Conservation (phyloP, 441 rosid species). For the Pelargonium australe region DNA sequence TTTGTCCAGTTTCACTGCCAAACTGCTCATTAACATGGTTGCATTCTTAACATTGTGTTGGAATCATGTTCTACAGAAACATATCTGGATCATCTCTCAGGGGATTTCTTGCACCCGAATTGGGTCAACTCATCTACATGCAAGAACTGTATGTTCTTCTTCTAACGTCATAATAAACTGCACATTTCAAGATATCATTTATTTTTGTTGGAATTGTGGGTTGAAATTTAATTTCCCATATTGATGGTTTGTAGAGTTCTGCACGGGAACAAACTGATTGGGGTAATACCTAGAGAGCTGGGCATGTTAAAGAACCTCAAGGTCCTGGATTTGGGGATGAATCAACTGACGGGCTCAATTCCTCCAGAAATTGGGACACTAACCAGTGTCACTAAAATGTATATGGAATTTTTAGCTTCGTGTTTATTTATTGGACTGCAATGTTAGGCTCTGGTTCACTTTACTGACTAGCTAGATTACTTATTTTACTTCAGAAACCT, state of each 20-base stretch:
- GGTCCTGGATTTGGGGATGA: slow-evolving; percentile 86
- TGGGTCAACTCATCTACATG: slow-evolving; percentile 59
- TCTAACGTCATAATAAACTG: neutral
- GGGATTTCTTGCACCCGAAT: slow-evolving; percentile 85
- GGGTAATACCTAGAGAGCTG: slow-evolving; percentile 77
- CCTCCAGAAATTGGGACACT: slow-evolving; percentile 77
- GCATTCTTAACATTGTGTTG: neutral
- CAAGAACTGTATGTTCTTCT: slow-evolving; percentile 60
- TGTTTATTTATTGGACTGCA: slow-evolving; percentile 3
- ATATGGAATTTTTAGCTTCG: slow-evolving; percentile 17
- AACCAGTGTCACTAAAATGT: slow-evolving; percentile 48
- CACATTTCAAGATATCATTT: neutral
- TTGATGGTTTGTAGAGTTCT: slow-evolving; percentile 52
- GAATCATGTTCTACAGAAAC: slow-evolving; percentile 49
- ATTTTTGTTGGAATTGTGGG: neutral
- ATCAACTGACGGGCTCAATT: slow-evolving; percentile 69
- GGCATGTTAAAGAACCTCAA: slow-evolving; percentile 65
- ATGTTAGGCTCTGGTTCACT: slow-evolving; percentile 7
- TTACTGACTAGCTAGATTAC: slow-evolving; percentile 16
- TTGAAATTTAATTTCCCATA: slow-evolving; percentile 19
- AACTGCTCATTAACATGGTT: neutral
- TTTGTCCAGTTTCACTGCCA: neutral
- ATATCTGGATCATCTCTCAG: slow-evolving; percentile 55
- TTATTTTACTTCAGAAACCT: slow-evolving; percentile 56
- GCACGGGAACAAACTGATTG: slow-evolving; percentile 60